phyloP scores from a whole-genome alignment of 2,329 filamentous ascomycete genomes.

The Botrytis pseudocinerea region DNA sequence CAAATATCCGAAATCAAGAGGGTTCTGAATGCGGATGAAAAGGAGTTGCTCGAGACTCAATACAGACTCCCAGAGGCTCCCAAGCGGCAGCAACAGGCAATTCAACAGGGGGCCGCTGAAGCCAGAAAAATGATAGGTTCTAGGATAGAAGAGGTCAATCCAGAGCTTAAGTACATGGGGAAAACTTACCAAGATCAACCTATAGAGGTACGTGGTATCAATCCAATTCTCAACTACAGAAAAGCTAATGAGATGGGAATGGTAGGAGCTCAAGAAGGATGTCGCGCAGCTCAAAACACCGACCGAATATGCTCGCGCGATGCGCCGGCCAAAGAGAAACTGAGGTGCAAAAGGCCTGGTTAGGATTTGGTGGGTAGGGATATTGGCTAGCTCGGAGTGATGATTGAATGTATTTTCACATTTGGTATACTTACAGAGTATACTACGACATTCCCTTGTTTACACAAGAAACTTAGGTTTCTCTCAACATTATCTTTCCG shows the following conservation, averaged over 20 bases:
- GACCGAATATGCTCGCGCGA: neutral
- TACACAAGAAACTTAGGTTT: neutral
- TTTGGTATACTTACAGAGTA: neutral
- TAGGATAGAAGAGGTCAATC: neutral
- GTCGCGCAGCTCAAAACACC: neutral
- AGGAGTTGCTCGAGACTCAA: neutral
- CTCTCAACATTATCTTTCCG: neutral
- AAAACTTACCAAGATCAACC: neutral
- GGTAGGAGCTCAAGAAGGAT: neutral
- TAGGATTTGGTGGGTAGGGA: neutral
- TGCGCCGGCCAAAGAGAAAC: too few species aligned
- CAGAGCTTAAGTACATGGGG: neutral
- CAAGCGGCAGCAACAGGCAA: neutral
- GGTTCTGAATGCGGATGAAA: neutral
- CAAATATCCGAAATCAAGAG: neutral
- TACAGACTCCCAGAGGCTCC: neutral
- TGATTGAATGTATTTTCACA: neutral
- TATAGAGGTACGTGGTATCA: neutral
- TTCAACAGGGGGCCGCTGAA: neutral
- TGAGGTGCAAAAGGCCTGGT: neutral
- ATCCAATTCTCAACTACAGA: neutral
- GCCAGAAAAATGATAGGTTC: neutral
- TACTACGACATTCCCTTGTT: rapidly evolving
- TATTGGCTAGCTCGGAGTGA: neutral
- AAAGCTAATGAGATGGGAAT: neutral